phyloP scores from a whole-genome alignment of 1,284 basidiomycete species.

The Trichosporon sp. region DNA sequence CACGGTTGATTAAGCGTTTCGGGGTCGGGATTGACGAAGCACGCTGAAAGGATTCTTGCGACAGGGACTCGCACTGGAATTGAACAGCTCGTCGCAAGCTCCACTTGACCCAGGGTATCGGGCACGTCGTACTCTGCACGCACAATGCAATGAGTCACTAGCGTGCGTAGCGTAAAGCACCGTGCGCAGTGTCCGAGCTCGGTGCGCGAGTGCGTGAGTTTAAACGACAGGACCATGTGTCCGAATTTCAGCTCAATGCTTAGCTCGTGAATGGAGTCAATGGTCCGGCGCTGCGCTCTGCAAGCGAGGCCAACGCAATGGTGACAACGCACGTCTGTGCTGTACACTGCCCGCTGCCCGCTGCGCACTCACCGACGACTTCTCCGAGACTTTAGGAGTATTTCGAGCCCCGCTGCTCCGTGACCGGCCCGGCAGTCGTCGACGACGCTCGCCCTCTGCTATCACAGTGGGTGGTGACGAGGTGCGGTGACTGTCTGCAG shows the following conservation, averaged over 20 bases:
- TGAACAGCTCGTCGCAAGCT: background rate
- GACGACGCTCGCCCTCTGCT: background rate
- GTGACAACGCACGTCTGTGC: background rate
- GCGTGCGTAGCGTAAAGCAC: too few species aligned
- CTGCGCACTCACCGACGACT: background rate
- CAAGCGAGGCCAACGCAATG: background rate
- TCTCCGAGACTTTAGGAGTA: slow-evolving; percentile 1
- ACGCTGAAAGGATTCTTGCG: background rate
- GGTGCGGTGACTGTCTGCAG: background rate
- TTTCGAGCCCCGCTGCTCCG: background rate
- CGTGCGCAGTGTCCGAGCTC: too few species aligned
- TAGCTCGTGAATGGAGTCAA: background rate
- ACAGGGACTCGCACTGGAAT: background rate
- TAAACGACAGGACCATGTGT: too few species aligned
- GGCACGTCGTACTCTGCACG: background rate
- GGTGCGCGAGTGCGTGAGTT: too few species aligned
- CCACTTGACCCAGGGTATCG: background rate
- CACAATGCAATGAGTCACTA: background rate
- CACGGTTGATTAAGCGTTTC: background rate
- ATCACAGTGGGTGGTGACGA: too few species aligned
- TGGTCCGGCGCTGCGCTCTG: background rate
- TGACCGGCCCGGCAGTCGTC: too few species aligned
- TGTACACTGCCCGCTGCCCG: too few species aligned
- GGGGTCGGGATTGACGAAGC: background rate
- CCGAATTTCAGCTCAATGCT: too few species aligned